Evolutionary conservation across 768 basidiomycete species (phyloP).

Genomic region (Lyophyllum decastes): DNA sequence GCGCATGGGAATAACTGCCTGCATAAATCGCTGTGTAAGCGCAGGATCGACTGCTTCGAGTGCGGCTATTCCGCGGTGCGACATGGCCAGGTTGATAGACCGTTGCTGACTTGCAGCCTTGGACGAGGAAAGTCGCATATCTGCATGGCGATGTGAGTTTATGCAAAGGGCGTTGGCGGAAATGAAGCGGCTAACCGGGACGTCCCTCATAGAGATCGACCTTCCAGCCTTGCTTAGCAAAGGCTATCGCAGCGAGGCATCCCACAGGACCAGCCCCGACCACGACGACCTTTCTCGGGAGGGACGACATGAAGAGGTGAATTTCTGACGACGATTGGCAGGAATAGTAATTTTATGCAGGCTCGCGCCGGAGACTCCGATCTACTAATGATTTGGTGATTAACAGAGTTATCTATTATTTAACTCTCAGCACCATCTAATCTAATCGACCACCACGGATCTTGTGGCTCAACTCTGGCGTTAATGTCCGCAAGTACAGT

Average conservation of each 20-base stretch:
- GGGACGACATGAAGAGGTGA: constrained; percentile 15
- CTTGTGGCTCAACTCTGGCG: not conserved
- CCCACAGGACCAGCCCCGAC: constrained; percentile 95
- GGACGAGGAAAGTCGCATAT: constrained; percentile 73
- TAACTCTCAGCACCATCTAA: constrained; percentile 5
- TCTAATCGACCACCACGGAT: constrained; percentile 15
- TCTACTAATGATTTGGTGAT: no score
- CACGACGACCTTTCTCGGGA: constrained; percentile 53
- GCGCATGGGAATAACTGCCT: constrained; percentile 88
- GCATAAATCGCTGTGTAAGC: constrained; percentile 68
- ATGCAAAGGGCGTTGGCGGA: not conserved
- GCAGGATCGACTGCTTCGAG: constrained; percentile 77
- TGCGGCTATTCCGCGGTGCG: constrained; percentile 89
- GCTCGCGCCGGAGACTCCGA: not conserved
- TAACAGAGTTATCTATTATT: no score
- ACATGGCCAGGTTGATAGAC: constrained; percentile 96
- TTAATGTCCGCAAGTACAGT: not conserved
- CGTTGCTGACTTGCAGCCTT: constrained; percentile 70
- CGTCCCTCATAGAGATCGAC: constrained; percentile 82
- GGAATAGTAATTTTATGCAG: not conserved
- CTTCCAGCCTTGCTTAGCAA: constrained; percentile 85
- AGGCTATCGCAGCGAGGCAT: constrained; percentile 82
- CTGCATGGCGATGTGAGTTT: constrained; percentile 34
- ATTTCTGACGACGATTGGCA: not conserved
- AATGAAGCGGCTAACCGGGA: constrained; percentile 48